Conservation (phyloP, 805 yeast species). For the Komagataella pastoris region DNA sequence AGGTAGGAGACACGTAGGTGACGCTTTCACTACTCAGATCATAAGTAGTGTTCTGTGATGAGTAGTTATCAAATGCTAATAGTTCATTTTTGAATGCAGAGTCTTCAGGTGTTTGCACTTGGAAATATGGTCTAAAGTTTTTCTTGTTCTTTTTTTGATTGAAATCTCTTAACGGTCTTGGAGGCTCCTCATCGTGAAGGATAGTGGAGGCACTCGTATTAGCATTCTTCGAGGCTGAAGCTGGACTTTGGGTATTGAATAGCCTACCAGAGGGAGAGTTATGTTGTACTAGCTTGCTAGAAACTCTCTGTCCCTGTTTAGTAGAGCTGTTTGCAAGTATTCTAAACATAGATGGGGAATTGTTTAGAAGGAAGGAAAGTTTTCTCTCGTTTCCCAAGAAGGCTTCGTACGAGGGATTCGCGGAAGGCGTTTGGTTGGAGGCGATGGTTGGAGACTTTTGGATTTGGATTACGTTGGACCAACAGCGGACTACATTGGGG, state of each 20-base stretch:
- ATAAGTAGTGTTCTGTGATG: slow-evolving; percentile 19
- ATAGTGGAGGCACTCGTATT: background rate
- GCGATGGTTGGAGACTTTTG: background rate
- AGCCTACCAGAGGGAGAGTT: slow-evolving; percentile 10
- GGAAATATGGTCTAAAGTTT: background rate
- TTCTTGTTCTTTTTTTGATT: slow-evolving; percentile 9
- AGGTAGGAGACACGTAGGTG: slow-evolving; percentile 24
- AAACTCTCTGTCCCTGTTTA: slow-evolving; percentile 19
- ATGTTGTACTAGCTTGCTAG: slow-evolving; percentile 18
- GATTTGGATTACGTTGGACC: background rate
- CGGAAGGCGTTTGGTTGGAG: background rate
- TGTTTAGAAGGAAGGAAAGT: background rate
- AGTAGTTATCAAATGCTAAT: slow-evolving; percentile 38
- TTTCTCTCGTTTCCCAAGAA: background rate
- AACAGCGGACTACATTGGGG: background rate
- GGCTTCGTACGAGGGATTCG: background rate
- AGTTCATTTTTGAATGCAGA: slow-evolving; percentile 39
- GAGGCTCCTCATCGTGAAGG: background rate
- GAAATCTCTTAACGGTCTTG: slow-evolving; percentile 1
- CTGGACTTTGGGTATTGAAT: slow-evolving; percentile 9
- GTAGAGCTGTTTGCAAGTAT: slow-evolving; percentile 14
- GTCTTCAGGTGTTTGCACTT: slow-evolving; percentile 10
- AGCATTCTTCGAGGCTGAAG: slow-evolving; percentile 7
- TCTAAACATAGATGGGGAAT: slow-evolving; percentile 13
- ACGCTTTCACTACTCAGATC: slow-evolving; percentile 25